A percentile compares a stretch with the other conserved stretches of the same genome.
These are phyloP conservation scores for Zygoascus tannicola DNA, from an alignment of 805 yeast genomes.

Conservation along the genomic window DNA sequence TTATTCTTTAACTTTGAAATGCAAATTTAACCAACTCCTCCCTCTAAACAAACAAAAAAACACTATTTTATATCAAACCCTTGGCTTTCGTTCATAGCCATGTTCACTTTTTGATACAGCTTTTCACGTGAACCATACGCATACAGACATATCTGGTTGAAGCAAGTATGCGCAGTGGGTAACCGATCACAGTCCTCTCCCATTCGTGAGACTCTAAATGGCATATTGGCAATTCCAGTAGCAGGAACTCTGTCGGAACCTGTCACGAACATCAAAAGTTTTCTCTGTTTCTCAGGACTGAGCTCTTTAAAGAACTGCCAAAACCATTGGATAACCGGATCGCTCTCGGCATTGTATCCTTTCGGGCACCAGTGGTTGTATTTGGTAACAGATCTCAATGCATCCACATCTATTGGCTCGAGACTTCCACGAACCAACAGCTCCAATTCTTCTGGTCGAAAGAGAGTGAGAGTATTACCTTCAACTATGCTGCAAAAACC, in stretches of 20 bases:
- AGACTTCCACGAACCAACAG: conserved; percentile 68
- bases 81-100: conserved; percentile 69
- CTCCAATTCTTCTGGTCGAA: conserved; percentile 75
- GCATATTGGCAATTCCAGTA: conserved; percentile 72
- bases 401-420: conserved; percentile 57
- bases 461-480: conserved; percentile 69
- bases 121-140: conserved; percentile 50
- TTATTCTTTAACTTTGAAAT: no score
- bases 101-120: conserved; percentile 46
- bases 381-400: conserved; percentile 61
- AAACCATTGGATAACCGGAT: conserved; percentile 60
- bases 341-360: conserved; percentile 30
- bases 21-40: no score
- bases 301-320: conserved; percentile 66
- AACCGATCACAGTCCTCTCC: conserved; percentile 42
- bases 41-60: no score
- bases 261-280: conserved; percentile 66
- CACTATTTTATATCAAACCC: conserved; percentile 71
- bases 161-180: conserved; percentile 91
- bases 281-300: conserved; percentile 42
- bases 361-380: conserved; percentile 54
- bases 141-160: conserved; percentile 76
- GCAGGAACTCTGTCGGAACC: conserved; percentile 93
- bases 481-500: conserved; percentile 76
- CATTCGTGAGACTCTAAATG: conserved; percentile 56